phyloP scores from a whole-genome alignment of 345 rosid species.

The Luvunga scandens region DNA sequence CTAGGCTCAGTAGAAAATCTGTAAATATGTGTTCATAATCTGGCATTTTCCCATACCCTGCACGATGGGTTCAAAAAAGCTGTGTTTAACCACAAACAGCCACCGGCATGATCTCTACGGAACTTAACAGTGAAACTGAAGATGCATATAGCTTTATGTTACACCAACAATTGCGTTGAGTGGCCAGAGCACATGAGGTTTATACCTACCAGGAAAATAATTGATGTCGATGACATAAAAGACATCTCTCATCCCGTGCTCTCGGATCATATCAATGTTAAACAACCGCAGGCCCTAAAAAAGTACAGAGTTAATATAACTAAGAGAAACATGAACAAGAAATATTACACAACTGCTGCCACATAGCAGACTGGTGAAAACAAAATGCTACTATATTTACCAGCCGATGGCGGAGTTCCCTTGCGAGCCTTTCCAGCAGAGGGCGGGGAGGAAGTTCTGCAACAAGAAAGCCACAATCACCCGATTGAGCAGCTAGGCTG shows the following conservation, averaged over 20 bases:
- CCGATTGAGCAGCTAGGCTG: background rate
- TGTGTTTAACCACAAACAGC: background rate
- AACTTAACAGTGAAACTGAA: background rate
- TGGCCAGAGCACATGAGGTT: background rate
- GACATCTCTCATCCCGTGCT: slow-evolving; percentile 63
- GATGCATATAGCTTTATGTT: background rate
- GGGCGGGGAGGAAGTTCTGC: slow-evolving; percentile 88
- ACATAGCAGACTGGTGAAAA: slow-evolving; percentile 4
- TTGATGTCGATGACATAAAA: slow-evolving; percentile 91
- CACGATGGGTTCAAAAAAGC: slow-evolving; percentile 1
- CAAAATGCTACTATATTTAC: slow-evolving; percentile 26
- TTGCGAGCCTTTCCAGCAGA: slow-evolving; percentile 71
- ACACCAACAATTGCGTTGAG: background rate
- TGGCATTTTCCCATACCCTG: slow-evolving; percentile 93
- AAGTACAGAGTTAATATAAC: background rate
- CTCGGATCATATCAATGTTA: slow-evolving; percentile 88
- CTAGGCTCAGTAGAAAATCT: slow-evolving; percentile 63
- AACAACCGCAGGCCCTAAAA: slow-evolving; percentile 73
- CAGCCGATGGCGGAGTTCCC: slow-evolving; percentile 65
- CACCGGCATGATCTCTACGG: background rate
- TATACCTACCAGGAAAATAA: slow-evolving; percentile 82
- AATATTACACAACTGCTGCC: background rate
- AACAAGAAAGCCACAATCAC: slow-evolving; percentile 22
- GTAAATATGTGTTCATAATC: slow-evolving; percentile 81
- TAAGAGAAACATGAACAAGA: background rate